These are phyloP conservation scores for Nakazawaea ambrosiae DNA, from an alignment of 805 yeast genomes.

Conservation along the genomic window DNA sequence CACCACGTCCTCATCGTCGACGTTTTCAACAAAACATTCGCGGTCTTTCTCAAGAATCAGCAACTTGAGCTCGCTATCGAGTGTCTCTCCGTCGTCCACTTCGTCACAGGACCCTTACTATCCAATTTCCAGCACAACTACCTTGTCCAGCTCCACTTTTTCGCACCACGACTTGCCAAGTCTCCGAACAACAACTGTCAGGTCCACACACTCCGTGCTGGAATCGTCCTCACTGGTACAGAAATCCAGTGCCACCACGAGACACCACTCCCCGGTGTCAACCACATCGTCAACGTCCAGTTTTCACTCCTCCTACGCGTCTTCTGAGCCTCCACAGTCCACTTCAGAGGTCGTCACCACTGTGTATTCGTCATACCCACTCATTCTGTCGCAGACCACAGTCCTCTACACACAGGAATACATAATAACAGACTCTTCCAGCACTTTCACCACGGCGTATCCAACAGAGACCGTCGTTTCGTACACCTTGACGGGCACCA, in stretches of 20 bases:
- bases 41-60: background rate
- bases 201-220: no score
- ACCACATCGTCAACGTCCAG: no score
- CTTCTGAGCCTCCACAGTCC: conserved; percentile 3
- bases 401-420: conserved; percentile 8
- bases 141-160: no score
- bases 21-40: background rate
- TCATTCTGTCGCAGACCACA: background rate
- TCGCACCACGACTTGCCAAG: no score
- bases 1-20: background rate
- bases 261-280: no score
- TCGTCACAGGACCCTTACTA: conserved; percentile 4
- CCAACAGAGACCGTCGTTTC: conserved; percentile 9
- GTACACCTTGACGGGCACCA: conserved; percentile 4
- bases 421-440: conserved; percentile 9
- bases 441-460: conserved; percentile 11
- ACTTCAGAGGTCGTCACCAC: no score
- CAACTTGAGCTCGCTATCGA: background rate
- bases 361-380: conserved; percentile 10
- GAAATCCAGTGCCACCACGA: no score
- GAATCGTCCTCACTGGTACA: no score
- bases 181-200: no score
- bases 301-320: no score
- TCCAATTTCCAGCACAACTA: no score
- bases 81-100: no score